Base-by-base conservation (phyloP, 345 rosid genomes). In the Garcia nutans region DNA sequence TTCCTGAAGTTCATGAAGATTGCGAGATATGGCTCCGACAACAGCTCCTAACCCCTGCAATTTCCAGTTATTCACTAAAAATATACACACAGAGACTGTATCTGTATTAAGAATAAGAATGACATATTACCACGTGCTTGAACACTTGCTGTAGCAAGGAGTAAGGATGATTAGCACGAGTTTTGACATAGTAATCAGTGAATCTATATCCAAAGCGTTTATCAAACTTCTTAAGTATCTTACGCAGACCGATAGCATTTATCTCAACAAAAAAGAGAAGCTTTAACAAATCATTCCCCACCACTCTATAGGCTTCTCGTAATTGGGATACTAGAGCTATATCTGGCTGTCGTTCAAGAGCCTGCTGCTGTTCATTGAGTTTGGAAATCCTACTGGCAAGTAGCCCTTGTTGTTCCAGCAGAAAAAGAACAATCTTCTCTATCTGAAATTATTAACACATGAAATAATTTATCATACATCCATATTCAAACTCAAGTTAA, bases 131-230 rank as follows among this genome's bases (percentile, higher is more conserved):
- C 98, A 96, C 98, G 74, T 96, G 99, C 87, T 92, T 96, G 79
- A 91, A 93, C 62, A 96, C 98, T 92, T 93, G 99, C 77, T 92
- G 99, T 82, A 96, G 90, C 88, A 93, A 97, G 22, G 99, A 93
- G 83, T 93, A 96, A 63, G 99, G 99, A 88, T 96, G 99, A 85
- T 93, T 89, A 59, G 98, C 97, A 42, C 99, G 97, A 58, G 97
- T 93, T 83, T 90, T 96, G 73, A 96, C 97, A 76, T 93, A 93
- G 80, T 90, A 91, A 85, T 96, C 86, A 1, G 96, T 89, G 86
- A 96, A 96, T 86, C 93, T 87, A 85, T 89, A 96, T 71, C 91
- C 97, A 85, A 96, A 91, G 58, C 98, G 90, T 84, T 96, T 96
- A 82, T 96, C 98, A 56, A 96, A 92, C 85, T 96, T 96, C 86